Evolutionary conservation across 257 asterid genomes (phyloP).

Genomic region (Anisodus tanguticus): DNA sequence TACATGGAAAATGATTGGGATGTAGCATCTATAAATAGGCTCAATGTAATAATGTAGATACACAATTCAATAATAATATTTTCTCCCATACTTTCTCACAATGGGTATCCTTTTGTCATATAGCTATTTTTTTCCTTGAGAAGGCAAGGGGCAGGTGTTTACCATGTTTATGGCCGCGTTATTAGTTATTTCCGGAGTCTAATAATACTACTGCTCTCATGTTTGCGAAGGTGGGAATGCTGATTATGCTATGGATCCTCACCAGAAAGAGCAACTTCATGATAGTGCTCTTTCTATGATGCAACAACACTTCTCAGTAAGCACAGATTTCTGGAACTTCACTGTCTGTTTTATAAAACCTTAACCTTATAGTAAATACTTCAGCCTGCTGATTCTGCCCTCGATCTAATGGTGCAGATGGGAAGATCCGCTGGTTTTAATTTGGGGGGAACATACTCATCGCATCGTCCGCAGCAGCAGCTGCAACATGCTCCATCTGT

Average conservation of each 20-base stretch:
- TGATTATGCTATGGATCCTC: constrained; percentile 63
- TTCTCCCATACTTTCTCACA: no score
- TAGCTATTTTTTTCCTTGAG: not conserved
- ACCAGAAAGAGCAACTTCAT: constrained; percentile 80
- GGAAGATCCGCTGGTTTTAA: constrained; percentile 80
- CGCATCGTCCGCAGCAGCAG: constrained; percentile 84
- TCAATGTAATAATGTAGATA: no score
- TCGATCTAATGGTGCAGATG: constrained; percentile 53
- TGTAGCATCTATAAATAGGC: no score
- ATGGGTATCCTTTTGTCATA: not conserved
- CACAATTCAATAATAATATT: no score
- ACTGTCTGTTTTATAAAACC: not conserved
- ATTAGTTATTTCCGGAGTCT: constrained; percentile 23
- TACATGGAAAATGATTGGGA: no score
- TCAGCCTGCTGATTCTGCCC: constrained; percentile 21
- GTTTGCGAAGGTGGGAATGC: constrained; percentile 59
- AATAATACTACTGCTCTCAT: constrained; percentile 39
- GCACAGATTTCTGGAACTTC: constrained; percentile 35
- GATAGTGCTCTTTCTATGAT: constrained; percentile 67
- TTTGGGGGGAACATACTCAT: constrained; percentile 72
- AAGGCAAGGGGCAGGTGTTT: not conserved
- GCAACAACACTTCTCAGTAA: constrained; percentile 76
- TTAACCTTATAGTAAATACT: not conserved
- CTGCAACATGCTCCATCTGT: constrained; percentile 70
- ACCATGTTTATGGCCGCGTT: not conserved